Evolutionary conservation across 1,139 yeast species (phyloP), one percentile per base, ranked within the genome.

Genomic region (Suhomyces terraborum): DNA sequence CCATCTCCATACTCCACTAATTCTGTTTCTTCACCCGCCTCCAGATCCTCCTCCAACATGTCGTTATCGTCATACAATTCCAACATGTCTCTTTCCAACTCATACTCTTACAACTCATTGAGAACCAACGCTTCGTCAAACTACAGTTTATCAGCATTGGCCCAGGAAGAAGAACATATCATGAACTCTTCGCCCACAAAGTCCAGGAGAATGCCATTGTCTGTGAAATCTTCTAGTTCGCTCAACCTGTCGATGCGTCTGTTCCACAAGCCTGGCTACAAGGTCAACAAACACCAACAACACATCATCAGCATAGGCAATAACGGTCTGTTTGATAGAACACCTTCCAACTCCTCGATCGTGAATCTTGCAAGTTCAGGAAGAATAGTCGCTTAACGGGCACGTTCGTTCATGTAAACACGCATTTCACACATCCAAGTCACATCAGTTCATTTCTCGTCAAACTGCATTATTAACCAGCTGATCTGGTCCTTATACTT

Each of bases 181-280:
- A 29, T 38, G 47, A 19, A 44, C 43, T 21, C 43, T 46, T 24
- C 43, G 27, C 41, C 41, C 1, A 23, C 31, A 9, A 41, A 36
- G 29, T 8, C 35, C 9, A 42, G 37, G 33, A 48, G 61, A 43
- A 36, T 48, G 13, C 65, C 66, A 20, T 54, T 62, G 36, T 48
- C 60, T 23, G 54, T 47, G 29, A 58, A 55, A 46, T 52, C 61
- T 8, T 37, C 42, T 12, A 49, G 49, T 42, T 43, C 49, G 20
- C 46, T 52, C 40, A 51, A 53, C 36, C 40, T 40, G 17, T 29
- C 23, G 2, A 39, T 19, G 12, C 38, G 45, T 13, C 42, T 26
- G 8, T 33, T 26, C 16, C 36, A 24, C 18, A 34, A 35, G 17
- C 38, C 35, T 17, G 29, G 20, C 36, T 25, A 38, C 40, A 36